phyloP scores from a whole-genome alignment of 2,329 filamentous ascomycete species.

The Trichoderma aggressivum region DNA sequence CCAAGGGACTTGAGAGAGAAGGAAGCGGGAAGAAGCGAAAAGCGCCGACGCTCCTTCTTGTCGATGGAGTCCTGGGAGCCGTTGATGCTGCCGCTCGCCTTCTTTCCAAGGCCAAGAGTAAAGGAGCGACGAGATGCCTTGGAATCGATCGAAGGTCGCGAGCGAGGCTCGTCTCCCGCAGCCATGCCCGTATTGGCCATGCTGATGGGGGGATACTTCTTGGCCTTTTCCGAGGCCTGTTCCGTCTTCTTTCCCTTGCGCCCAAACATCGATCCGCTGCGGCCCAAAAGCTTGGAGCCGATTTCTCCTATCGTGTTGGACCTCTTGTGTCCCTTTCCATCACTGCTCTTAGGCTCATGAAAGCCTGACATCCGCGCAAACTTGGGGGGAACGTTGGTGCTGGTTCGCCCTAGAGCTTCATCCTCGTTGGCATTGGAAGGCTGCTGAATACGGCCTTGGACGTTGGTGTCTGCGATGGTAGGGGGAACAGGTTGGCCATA shows the following conservation, averaged over 20 bases:
- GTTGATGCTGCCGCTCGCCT: conserved; percentile 62
- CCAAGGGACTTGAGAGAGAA: conserved; percentile 65
- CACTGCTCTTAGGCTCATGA: conserved; percentile 45
- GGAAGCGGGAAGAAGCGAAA: conserved; percentile 65
- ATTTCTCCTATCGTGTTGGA: conserved; percentile 78
- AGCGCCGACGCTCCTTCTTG: conserved; percentile 60
- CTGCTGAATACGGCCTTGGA: conserved; percentile 84
- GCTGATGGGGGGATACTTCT: conserved; percentile 84
- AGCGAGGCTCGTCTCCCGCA: conserved; percentile 42
- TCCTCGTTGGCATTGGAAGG: conserved; percentile 61
- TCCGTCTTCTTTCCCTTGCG: conserved; percentile 52
- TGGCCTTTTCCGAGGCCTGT: conserved; percentile 56
- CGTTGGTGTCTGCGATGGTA: conserved; percentile 82
- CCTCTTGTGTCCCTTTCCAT: conserved; percentile 59
- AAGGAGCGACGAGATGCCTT: conserved; percentile 64
- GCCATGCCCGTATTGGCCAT: conserved; percentile 65
- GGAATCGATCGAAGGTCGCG: conserved; percentile 67
- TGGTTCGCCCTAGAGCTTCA: conserved; percentile 59
- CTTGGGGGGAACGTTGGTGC: conserved; percentile 58
- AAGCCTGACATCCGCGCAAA: conserved; percentile 58
- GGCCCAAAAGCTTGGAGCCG: conserved; percentile 78
- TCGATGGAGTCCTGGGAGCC: conserved; percentile 56
- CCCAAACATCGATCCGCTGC: conserved; percentile 79
- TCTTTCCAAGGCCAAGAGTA: conserved; percentile 66
- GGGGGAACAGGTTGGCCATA: conserved; percentile 89